Evolutionary conservation across 129 eudicot genomes (phyloP).

Genomic region (Flaveria ramosissima): DNA sequence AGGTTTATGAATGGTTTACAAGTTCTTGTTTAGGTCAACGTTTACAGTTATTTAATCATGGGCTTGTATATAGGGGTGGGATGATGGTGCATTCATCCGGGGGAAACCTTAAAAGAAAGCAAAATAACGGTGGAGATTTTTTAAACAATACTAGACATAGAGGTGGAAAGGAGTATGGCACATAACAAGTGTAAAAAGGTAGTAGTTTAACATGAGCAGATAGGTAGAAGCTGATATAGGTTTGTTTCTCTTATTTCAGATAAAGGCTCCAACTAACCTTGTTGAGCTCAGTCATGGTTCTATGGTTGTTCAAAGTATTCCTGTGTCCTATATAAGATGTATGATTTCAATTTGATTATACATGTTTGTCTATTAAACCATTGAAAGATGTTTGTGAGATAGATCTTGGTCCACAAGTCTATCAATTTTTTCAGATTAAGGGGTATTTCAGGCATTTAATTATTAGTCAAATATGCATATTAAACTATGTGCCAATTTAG

Average conservation of each 20-base stretch:
- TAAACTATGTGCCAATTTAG: not conserved
- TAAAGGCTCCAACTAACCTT: not conserved
- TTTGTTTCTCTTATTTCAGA: not conserved
- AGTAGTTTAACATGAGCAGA: not conserved
- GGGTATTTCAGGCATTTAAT: not conserved
- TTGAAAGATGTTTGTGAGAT: not conserved
- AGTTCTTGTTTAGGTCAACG: not conserved
- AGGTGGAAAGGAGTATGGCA: not conserved
- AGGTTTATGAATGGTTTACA: not conserved
- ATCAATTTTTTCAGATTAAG: not conserved
- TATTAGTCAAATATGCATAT: not conserved
- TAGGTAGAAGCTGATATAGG: not conserved
- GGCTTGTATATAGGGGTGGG: not conserved
- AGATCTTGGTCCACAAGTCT: conserved; percentile 1
- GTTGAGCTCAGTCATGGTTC: not conserved
- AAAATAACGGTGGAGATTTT: not conserved
- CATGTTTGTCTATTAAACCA: not conserved
- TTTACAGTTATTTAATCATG: not conserved
- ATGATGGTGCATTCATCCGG: not conserved
- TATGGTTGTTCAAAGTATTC: not conserved
- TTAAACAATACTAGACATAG: not conserved
- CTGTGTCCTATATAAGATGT: not conserved
- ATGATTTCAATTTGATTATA: not conserved
- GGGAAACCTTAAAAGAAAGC: not conserved
- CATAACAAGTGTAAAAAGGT: not conserved